A percentile compares a stretch with the other conserved stretches of the same genome.
These are phyloP conservation scores for Pseudohalonectria lignicola DNA, from an alignment of 2,329 filamentous ascomycete genomes.

Conservation along the genomic window DNA sequence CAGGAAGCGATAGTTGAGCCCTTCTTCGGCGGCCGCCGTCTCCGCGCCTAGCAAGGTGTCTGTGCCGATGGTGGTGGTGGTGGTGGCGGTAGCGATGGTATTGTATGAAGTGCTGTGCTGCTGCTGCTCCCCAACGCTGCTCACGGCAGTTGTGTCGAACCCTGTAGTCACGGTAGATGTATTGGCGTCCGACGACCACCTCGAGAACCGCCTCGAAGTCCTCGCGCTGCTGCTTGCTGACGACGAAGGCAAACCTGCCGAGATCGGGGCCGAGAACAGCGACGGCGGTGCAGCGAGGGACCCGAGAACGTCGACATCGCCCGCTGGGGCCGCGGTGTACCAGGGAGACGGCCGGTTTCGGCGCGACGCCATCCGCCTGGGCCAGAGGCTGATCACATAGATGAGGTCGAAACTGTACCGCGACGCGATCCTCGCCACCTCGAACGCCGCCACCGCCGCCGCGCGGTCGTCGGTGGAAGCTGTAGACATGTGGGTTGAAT, in stretches of 20 bases:
- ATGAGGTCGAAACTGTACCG: constrained; percentile 47
- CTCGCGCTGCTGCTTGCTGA: not conserved
- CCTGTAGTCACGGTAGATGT: too few relatives aligned
- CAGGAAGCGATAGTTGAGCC: constrained; percentile 26
- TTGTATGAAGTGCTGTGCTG: not conserved
- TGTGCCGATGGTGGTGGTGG: not conserved
- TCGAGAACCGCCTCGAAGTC: not conserved
- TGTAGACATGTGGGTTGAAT: not conserved
- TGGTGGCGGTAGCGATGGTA: not conserved
- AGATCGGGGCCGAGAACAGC: constrained; percentile 4
- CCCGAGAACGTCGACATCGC: not conserved
- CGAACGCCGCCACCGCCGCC: constrained; percentile 37
- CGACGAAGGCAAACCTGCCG: constrained; percentile 1
- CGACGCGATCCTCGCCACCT: constrained; percentile 42
- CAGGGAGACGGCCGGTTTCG: constrained; percentile 7
- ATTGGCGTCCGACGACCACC: not conserved
- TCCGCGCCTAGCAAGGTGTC: not conserved
- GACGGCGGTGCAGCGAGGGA: not conserved
- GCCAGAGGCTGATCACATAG: constrained; percentile 50
- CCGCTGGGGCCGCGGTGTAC: constrained; percentile 5
- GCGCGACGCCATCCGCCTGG: constrained; percentile 17
- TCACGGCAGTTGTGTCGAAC: not conserved
- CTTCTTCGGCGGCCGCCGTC: not conserved
- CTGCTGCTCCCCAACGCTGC: not conserved
- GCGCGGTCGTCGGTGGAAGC: constrained; percentile 11